Base-by-base conservation (phyloP, 1,284 basidiomycete species). In the Kwoniella shivajii region DNA sequence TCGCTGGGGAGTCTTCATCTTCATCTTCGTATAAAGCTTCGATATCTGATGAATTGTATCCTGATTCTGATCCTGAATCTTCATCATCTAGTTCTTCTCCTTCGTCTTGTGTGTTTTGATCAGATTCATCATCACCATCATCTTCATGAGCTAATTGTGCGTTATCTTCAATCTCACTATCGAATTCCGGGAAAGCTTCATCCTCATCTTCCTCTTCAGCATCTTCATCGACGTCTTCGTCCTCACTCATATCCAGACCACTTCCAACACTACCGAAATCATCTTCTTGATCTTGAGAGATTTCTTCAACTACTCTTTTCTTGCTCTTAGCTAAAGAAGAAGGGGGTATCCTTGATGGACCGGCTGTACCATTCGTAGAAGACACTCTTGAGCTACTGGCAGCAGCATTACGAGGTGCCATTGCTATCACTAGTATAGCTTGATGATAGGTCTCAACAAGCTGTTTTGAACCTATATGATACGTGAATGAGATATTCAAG, bases 71-170 rank as follows among this genome's bases (percentile, higher is more conserved):
- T 10, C 75, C 76, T 52, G 66, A 64, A 49, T 76, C 73, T 59
- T 75, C 68, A 31, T 77, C 69, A 38, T 75, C 71, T 20, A 63
- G 48, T 20, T 73, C 70, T 57, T 69, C 74, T 63, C 76, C 79
- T 1, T 44, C 51, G 0, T 81, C 78, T 14, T 84, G 84, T 68
- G 86, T 86, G n/a, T n/a, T n/a, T n/a, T n/a, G n/a, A 65, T 89
- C 88, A 59, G 84, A 68, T 31, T 76, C 79, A 61, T 79, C 81
- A 30, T 79, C 69, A n/a, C 73, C 71, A 69, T 48, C 75, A 47
- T 49, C 72, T 59, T 55, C 50, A 9, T 29, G 67, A 59, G 44
- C 50, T 16, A 61, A 60, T 48, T 64, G 65, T 26, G 68, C 67
- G 6, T 57, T 69, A 36, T 64, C 69, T n/a, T 66, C 68, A n/a